A percentile compares a stretch with the other conserved stretches of the same genome.
Evolutionary conservation across 2,329 filamentous ascomycete species (phyloP).

Genomic region (Cladophialophora bantiana): DNA sequence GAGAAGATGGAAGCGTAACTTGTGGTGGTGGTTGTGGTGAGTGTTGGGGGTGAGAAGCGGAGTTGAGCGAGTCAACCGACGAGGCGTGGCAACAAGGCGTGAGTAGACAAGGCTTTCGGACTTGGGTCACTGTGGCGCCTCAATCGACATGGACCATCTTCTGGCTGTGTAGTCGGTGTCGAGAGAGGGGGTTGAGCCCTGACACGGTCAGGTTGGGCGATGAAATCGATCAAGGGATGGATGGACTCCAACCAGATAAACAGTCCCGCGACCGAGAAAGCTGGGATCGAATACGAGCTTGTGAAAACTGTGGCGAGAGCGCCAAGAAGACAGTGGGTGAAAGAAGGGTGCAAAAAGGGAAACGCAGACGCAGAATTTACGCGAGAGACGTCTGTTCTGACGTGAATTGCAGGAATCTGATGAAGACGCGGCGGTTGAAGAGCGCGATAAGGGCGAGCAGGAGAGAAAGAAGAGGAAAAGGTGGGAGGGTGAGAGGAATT

Average conservation of each 20-base stretch:
- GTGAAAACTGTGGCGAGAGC: conserved; percentile 13
- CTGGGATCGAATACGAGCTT: conserved; percentile 10
- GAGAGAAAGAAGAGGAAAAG: conserved; percentile 16
- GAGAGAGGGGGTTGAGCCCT: neutral
- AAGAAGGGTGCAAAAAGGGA: conserved; percentile 7
- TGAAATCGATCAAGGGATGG: conserved; percentile 1
- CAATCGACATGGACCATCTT: conserved; percentile 22
- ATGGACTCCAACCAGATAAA: neutral
- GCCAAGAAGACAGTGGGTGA: conserved; percentile 8
- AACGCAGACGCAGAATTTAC: conserved; percentile 10
- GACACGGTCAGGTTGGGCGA: neutral
- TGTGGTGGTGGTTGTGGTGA: conserved; percentile 22
- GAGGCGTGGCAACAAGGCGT: conserved; percentile 26
- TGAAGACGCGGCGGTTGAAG: neutral
- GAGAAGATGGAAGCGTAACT: conserved; percentile 2
- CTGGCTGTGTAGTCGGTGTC: neutral
- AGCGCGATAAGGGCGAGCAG: neutral
- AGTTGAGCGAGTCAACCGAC: conserved; percentile 32
- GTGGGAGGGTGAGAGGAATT: conserved; percentile 27
- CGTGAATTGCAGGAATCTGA: neutral
- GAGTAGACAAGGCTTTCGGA: conserved; percentile 32
- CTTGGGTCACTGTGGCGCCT: conserved; percentile 20
- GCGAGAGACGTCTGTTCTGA: neutral
- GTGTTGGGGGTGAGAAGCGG: conserved; percentile 26
- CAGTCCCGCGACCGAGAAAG: conserved; percentile 2